Percentiles rank a stretch among this genome's conserved stretches.
Evolutionary conservation across 257 asterid species (phyloP).

Genomic region (Lycium barbarum): DNA sequence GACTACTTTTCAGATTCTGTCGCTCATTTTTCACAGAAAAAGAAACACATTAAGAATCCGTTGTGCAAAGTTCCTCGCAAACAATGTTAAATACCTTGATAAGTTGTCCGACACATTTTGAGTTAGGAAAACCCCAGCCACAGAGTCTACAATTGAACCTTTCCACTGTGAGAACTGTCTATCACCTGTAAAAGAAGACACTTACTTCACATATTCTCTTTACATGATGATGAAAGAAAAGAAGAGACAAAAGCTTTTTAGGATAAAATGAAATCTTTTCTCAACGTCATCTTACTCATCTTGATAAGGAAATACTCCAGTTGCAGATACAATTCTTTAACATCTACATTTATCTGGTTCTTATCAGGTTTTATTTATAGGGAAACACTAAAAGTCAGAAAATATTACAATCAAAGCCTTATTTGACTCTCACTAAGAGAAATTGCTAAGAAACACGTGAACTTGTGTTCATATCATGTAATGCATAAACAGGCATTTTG

Average conservation of each 20-base stretch:
- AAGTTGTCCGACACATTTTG: conserved; percentile 81
- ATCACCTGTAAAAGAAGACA: conserved; percentile 52
- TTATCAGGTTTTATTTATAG: conserved; percentile 2
- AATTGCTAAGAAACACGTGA: background rate
- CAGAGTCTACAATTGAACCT: conserved; percentile 83
- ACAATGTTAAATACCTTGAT: conserved; percentile 54
- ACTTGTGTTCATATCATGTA: background rate
- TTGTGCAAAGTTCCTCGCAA: background rate
- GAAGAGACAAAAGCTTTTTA: background rate
- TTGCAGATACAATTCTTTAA: background rate
- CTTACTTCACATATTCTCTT: background rate
- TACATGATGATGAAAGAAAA: background rate
- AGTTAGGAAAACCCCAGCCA: conserved; percentile 76
- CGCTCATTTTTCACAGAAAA: background rate
- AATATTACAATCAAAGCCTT: conserved; percentile 4
- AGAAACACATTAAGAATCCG: background rate
- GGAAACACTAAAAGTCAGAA: background rate
- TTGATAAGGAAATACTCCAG: background rate
- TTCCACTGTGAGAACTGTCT: conserved; percentile 79
- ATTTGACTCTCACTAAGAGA: background rate
- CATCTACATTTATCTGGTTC: background rate
- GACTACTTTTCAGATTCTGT: background rate
- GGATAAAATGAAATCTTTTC: background rate
- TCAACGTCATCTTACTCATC: background rate
- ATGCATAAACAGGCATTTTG: conserved; percentile 15